These are phyloP conservation scores for maize (Zea mays) DNA, from an alignment of 176 grass and related monocot species.

Conservation along the genomic window DNA sequence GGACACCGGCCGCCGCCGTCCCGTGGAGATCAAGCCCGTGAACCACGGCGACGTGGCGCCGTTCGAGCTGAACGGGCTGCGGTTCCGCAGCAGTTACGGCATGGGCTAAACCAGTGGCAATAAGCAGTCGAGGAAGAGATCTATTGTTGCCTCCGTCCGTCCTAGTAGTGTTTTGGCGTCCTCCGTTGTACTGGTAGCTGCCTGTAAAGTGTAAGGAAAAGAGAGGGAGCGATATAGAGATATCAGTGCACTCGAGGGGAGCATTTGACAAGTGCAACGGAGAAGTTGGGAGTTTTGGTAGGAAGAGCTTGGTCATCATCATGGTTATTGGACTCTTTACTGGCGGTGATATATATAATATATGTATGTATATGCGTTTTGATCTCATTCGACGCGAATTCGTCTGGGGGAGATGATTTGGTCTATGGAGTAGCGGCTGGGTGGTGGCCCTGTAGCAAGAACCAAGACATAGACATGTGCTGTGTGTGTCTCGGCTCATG, in stretches of 20 bases:
- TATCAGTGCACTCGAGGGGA: not conserved
- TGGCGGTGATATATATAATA: not conserved
- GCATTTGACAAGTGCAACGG: constrained; percentile 30
- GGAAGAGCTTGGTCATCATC: constrained; percentile 24
- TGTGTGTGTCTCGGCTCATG: not conserved
- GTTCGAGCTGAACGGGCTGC: constrained; percentile 62
- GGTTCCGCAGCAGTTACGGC: constrained; percentile 54
- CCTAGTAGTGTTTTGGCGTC: constrained; percentile 15
- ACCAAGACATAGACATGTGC: constrained; percentile 29
- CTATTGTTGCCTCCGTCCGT: not conserved
- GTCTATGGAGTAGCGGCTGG: not conserved
- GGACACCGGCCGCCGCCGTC: constrained; percentile 34
- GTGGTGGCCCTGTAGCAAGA: constrained; percentile 1
- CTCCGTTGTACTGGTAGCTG: constrained; percentile 30
- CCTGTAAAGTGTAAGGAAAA: constrained; percentile 12
- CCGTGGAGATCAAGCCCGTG: constrained; percentile 55
- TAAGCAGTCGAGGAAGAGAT: constrained; percentile 14
- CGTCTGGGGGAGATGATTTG: not conserved
- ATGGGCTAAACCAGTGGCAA: constrained; percentile 40
- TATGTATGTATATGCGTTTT: constrained; percentile 12
- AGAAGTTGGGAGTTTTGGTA: constrained; percentile 40
- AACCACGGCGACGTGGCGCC: constrained; percentile 48
- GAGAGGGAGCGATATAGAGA: not conserved
- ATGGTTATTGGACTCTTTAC: constrained; percentile 18
- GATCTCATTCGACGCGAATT: constrained; percentile 16